Percentiles rank a stretch among this genome's conserved stretches.
Evolutionary conservation across 108 stramenopile species (phyloP).

Genomic region (Cyclostephanos tholiformis): DNA sequence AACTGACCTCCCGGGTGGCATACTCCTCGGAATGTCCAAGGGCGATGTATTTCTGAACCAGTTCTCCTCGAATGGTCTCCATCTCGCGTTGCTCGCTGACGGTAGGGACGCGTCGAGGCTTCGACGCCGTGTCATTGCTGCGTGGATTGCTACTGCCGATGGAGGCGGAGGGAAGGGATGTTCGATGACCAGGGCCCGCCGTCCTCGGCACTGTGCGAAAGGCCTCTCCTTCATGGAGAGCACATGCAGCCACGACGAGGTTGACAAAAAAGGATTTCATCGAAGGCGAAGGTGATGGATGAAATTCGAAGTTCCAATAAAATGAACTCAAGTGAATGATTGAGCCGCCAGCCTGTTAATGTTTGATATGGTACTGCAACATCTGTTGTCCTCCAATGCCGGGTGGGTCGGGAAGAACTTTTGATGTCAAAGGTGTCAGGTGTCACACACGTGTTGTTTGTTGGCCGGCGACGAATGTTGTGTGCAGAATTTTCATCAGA

Average conservation of each 20-base stretch:
- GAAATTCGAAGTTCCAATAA: background rate
- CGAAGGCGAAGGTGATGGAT: background rate
- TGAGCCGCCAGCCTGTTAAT: no score
- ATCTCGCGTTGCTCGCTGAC: constrained; percentile 43
- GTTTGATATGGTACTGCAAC: no score
- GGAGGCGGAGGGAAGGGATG: constrained; percentile 31
- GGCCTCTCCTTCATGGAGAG: constrained; percentile 4
- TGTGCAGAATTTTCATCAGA: no score
- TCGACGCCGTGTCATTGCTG: constrained; percentile 14
- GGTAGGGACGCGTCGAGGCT: constrained; percentile 22
- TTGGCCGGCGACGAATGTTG: no score
- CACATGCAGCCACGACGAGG: constrained; percentile 10
- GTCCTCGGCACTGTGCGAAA: background rate
- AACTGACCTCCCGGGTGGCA: constrained; percentile 43
- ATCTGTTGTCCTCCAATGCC: no score
- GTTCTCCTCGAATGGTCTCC: constrained; percentile 43
- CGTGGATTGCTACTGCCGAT: constrained; percentile 29
- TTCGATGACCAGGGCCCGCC: no score
- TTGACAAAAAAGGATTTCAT: constrained; percentile 14
- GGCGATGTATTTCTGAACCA: constrained; percentile 46
- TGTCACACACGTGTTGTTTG: no score
- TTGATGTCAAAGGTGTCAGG: no score
- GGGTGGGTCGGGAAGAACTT: no score
- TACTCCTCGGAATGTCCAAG: constrained; percentile 47
- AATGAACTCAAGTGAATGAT: background rate